phyloP scores from a whole-genome alignment of 805 yeast genomes.

The Saccharomycopsis oosterbeekiorum region DNA sequence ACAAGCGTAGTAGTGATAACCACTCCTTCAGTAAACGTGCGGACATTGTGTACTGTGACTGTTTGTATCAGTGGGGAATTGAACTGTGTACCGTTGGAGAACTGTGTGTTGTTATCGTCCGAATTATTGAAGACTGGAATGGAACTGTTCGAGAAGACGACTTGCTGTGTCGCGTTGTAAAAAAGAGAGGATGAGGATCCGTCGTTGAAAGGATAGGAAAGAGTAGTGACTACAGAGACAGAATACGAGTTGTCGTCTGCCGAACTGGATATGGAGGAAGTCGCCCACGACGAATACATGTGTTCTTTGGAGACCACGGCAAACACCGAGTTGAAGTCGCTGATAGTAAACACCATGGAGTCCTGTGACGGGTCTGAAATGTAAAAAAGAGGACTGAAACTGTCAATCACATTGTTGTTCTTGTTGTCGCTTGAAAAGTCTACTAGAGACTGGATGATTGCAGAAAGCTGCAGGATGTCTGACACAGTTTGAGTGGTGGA shows the following conservation, averaged over 20 bases:
- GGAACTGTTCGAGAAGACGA: neutral
- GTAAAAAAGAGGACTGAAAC: neutral
- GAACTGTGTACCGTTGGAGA: neutral
- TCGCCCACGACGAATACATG: neutral
- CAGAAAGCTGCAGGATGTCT: neutral
- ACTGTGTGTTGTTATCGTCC: neutral
- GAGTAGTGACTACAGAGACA: conserved; percentile 14
- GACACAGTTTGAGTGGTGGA: neutral
- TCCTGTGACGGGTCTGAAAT: neutral
- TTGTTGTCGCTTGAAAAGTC: neutral
- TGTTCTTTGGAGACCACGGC: neutral
- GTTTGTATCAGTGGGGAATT: conserved; percentile 2
- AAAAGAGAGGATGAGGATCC: neutral
- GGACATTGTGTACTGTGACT: neutral
- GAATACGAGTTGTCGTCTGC: neutral
- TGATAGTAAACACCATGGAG: neutral
- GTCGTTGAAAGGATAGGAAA: conserved; percentile 5
- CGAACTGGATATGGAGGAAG: neutral
- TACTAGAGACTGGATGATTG: neutral
- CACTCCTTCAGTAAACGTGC: neutral
- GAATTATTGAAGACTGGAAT: neutral
- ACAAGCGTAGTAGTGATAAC: conserved; percentile 4
- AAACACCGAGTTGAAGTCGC: neutral
- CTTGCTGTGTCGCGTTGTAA: neutral
- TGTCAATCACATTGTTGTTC: neutral